Evolutionary conservation across 805 yeast genomes (phyloP).

Genomic region (Yamadazyma scolyti): DNA sequence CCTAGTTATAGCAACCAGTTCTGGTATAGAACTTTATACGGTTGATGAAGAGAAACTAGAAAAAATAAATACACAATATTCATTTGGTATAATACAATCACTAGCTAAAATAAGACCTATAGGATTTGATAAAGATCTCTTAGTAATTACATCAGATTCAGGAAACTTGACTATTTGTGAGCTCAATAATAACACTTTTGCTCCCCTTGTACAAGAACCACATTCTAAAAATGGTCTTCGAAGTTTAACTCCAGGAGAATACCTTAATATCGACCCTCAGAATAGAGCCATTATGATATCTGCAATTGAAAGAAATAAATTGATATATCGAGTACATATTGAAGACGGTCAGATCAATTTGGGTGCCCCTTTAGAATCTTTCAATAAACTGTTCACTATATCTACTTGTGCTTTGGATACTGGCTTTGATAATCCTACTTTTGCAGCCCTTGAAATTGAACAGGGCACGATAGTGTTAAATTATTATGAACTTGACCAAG

Average conservation of each 20-base stretch:
- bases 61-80: constrained; percentile 38
- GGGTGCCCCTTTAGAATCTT: constrained; percentile 75
- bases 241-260: constrained; percentile 71
- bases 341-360: constrained; percentile 43
- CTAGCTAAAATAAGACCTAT: constrained; percentile 49
- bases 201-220: constrained; percentile 58
- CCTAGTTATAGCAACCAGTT: constrained; percentile 54
- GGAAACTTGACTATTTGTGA: constrained; percentile 63
- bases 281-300: constrained; percentile 67
- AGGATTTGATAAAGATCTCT: constrained; percentile 51
- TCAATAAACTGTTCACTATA: constrained; percentile 49
- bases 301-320: constrained; percentile 70
- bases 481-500: constrained; percentile 81
- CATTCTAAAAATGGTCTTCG: constrained; percentile 72
- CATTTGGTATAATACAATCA: constrained; percentile 57
- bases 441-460: constrained; percentile 74
- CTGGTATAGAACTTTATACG: constrained; percentile 50
- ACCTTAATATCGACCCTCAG: constrained; percentile 64
- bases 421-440: constrained; percentile 77
- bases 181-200: constrained; percentile 40
- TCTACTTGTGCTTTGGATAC: constrained; percentile 62
- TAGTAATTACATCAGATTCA: constrained; percentile 76
- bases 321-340: constrained; percentile 63
- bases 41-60: constrained; percentile 57
- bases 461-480: constrained; percentile 32